phyloP scores from a whole-genome alignment of 257 asterid genomes.

The Solanum virginianum region DNA sequence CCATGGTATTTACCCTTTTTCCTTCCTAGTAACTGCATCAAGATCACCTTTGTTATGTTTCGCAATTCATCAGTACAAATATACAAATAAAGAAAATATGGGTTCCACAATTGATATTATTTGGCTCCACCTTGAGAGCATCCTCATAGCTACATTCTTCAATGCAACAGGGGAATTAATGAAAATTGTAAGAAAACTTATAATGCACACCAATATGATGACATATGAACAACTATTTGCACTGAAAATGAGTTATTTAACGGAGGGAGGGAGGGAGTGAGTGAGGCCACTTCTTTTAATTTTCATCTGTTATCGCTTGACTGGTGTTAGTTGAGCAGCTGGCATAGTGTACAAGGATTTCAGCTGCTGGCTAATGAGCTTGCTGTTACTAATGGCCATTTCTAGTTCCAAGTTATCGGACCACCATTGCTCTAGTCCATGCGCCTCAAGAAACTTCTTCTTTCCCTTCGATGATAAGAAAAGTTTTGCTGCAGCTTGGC shows the following conservation, averaged over 20 bases:
- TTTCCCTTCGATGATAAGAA: conserved; percentile 78
- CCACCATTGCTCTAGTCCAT: conserved; percentile 99
- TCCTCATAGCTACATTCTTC: background rate
- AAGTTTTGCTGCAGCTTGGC: conserved; percentile 49
- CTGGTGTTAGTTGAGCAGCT: conserved; percentile 33
- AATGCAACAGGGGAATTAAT: background rate
- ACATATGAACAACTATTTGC: background rate
- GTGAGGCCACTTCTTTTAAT: background rate
- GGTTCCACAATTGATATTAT: background rate
- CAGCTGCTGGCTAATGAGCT: conserved; percentile 81
- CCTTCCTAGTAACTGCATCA: background rate
- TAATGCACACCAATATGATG: background rate
- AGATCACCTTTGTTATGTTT: background rate
- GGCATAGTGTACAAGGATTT: conserved; percentile 68
- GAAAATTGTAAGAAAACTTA: too few relatives aligned
- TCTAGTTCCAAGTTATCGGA: conserved; percentile 80
- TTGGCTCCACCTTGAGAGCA: background rate
- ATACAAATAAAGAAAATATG: background rate
- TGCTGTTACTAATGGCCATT: conserved; percentile 63
- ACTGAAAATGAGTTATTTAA: background rate
- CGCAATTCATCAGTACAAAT: background rate
- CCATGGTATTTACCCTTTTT: background rate
- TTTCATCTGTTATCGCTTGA: conserved; percentile 11
- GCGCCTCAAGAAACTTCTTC: conserved; percentile 94
- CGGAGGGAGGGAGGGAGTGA: background rate